A percentile compares a stretch with the other conserved stretches of the same genome.
Evolutionary conservation across 108 stramenopile species (phyloP).

Genomic region (Skeletonema marinoi): DNA sequence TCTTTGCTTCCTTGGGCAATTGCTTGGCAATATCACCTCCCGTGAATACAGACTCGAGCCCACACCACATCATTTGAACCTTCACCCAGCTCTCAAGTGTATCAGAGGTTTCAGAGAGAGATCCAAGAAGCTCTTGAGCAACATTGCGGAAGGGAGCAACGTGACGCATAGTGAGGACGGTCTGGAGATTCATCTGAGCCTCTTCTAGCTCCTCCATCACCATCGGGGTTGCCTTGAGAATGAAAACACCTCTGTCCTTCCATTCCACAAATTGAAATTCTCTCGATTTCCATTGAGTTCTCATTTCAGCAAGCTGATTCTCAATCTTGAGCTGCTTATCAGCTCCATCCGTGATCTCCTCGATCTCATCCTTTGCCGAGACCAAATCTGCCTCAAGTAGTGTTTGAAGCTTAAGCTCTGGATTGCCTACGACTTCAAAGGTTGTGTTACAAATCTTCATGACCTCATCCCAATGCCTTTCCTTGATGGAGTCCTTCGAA

Average conservation of each 20-base stretch:
- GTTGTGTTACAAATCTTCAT: constrained; percentile 61
- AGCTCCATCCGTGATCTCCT: constrained; percentile 90
- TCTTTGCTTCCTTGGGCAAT: constrained; percentile 90
- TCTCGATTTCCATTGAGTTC: constrained; percentile 65
- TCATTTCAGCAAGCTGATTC: constrained; percentile 74
- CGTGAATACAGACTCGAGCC: constrained; percentile 89
- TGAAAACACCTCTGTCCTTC: constrained; percentile 81
- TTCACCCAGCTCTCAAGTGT: constrained; percentile 91
- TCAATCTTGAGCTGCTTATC: constrained; percentile 91
- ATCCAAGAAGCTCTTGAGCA: constrained; percentile 76
- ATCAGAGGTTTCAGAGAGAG: constrained; percentile 86
- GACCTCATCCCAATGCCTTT: constrained; percentile 91
- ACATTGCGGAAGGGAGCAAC: constrained; percentile 80
- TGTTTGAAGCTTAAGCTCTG: constrained; percentile 78
- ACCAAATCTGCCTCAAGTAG: constrained; percentile 65
- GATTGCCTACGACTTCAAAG: constrained; percentile 71
- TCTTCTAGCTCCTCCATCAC: constrained; percentile 93
- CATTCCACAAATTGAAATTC: constrained; percentile 82
- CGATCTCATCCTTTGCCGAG: constrained; percentile 67
- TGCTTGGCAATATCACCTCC: constrained; percentile 94
- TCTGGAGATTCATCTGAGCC: constrained; percentile 87
- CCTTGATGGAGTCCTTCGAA: constrained; percentile 83
- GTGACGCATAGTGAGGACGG: constrained; percentile 89
- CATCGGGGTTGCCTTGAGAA: constrained; percentile 76
- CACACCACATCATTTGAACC: constrained; percentile 93